Evolutionary conservation across 768 basidiomycete genomes (phyloP).

Genomic region (Agaricus bisporus): DNA sequence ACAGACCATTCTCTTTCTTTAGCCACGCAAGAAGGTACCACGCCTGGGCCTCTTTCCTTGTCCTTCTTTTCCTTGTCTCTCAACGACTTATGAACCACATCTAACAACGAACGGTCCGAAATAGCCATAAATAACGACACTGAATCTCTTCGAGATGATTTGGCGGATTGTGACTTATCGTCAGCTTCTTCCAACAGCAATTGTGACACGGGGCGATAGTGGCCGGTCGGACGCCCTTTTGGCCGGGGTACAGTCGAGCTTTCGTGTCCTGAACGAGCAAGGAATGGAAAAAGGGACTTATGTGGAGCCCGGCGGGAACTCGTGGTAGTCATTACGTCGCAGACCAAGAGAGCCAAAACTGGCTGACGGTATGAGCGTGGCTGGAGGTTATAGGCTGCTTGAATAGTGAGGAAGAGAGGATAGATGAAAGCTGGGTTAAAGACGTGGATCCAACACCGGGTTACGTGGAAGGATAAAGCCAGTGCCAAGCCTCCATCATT

Average conservation of each 20-base stretch:
- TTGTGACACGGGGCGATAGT: conserved; percentile 36
- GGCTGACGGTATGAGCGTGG: not conserved
- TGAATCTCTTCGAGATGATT: conserved; percentile 2
- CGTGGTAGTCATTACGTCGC: conserved; percentile 9
- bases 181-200: conserved; percentile 19
- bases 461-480: too few species aligned
- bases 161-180: not conserved
- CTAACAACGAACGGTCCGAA: conserved; percentile 5
- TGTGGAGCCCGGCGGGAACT: conserved; percentile 8
- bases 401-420: not conserved
- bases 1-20: conserved; percentile 10
- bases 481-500: not conserved
- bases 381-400: not conserved
- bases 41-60: conserved; percentile 13
- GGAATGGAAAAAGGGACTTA: not conserved
- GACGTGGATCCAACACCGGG: too few species aligned
- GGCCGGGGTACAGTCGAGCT: not conserved
- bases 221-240: conserved; percentile 16
- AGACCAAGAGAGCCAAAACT: conserved; percentile 1
- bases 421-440: not conserved
- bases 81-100: conserved; percentile 29
- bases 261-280: not conserved
- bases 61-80: conserved; percentile 26
- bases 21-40: conserved; percentile 12
- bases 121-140: not conserved